A percentile compares a stretch with the other conserved stretches of the same genome.
phyloP scores from a whole-genome alignment of 2,329 filamentous ascomycete species.

The Corynespora cassiicola region DNA sequence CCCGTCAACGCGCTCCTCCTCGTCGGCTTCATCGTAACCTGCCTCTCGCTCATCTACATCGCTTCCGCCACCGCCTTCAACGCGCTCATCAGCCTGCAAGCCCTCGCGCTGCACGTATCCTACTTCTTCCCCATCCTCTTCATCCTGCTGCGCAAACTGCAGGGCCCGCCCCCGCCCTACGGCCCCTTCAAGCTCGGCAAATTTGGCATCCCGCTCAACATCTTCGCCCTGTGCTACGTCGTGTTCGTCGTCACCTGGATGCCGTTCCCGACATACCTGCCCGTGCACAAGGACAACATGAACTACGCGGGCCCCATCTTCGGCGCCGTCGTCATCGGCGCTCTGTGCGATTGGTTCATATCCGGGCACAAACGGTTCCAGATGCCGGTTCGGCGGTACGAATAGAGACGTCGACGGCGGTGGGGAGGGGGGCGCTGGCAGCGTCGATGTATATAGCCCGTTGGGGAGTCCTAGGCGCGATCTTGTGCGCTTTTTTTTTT shows the following conservation, averaged over 20 bases:
- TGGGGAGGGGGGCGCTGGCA: too few species aligned
- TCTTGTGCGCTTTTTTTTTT: too few species aligned
- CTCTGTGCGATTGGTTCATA: constrained; percentile 28
- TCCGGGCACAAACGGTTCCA: constrained; percentile 25
- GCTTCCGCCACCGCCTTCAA: constrained; percentile 44
- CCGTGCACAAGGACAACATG: constrained; percentile 35
- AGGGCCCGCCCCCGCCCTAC: constrained; percentile 24
- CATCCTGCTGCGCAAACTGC: constrained; percentile 27
- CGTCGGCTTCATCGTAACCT: constrained; percentile 36
- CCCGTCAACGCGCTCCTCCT: constrained; percentile 33
- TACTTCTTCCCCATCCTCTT: constrained; percentile 40
- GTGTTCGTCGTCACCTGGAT: constrained; percentile 36
- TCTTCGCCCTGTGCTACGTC: constrained; percentile 29
- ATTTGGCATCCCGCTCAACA: constrained; percentile 31
- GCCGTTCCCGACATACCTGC: constrained; percentile 34
- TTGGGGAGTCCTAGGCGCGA: too few species aligned
- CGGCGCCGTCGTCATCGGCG: constrained; percentile 26
- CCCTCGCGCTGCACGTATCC: constrained; percentile 38
- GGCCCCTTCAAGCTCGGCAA: constrained; percentile 36
- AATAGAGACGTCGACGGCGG: too few species aligned
- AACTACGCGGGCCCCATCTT: constrained; percentile 40
- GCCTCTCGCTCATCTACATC: constrained; percentile 37
- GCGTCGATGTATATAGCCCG: too few species aligned
- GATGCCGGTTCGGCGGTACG: constrained; percentile 28
- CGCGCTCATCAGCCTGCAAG: constrained; percentile 38